These are phyloP conservation scores for Biancaea sappan DNA, from an alignment of 306 rosid species.

Conservation along the genomic window DNA sequence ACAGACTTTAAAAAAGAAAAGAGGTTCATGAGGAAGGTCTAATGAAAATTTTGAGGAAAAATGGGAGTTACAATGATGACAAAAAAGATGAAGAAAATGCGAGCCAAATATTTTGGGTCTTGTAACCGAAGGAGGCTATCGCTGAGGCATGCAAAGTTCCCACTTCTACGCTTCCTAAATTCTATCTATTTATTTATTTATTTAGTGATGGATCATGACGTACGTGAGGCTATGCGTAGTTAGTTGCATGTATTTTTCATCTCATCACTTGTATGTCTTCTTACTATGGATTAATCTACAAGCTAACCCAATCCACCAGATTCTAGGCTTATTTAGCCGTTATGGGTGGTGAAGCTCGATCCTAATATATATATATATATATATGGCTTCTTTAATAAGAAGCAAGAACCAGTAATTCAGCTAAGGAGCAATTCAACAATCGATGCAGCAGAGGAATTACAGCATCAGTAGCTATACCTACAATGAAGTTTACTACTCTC, in stretches of 20 bases:
- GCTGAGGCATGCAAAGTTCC: background rate
- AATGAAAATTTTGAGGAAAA: no score
- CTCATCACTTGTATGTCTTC: constrained; percentile 1
- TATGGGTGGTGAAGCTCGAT: constrained; percentile 23
- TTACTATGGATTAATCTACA: constrained; percentile 22
- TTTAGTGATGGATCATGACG: background rate
- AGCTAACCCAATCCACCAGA: constrained; percentile 26
- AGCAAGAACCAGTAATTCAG: background rate
- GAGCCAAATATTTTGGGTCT: no score
- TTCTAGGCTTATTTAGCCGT: constrained; percentile 4
- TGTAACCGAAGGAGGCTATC: background rate
- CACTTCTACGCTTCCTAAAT: constrained; percentile 27
- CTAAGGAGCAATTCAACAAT: background rate
- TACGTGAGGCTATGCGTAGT: constrained; percentile 5
- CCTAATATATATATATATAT: background rate
- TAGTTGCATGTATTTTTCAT: background rate
- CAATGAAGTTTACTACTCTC: constrained; percentile 17
- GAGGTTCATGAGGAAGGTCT: no score
- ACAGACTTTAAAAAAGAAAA: no score
- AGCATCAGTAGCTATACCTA: constrained; percentile 3
- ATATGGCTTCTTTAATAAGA: constrained; percentile 9
- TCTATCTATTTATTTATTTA: constrained; percentile 9
- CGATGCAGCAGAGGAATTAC: constrained; percentile 30
- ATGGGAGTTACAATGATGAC: no score
- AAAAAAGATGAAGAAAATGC: no score